Conservation (phyloP, 371 early-diverging fungal genomes). For the Syncephalastrum racemosum region DNA sequence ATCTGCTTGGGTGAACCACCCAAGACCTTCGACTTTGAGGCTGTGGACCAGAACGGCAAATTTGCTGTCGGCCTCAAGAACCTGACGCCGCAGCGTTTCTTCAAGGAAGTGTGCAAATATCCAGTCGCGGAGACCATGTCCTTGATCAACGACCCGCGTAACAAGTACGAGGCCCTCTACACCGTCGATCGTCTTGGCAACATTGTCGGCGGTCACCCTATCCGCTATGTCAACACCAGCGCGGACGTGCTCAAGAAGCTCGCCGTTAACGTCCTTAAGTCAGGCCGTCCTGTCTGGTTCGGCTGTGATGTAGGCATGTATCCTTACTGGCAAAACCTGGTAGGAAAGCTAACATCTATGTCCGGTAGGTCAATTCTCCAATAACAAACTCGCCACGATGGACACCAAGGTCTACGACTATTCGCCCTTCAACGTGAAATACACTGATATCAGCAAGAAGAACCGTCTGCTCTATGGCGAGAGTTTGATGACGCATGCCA, state of each 20-base stretch:
- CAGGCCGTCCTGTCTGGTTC: conserved; percentile 79
- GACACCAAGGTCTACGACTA: conserved; percentile 71
- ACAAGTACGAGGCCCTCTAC: conserved; percentile 58
- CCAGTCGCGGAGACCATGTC: conserved; percentile 65
- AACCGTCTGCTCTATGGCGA: conserved; percentile 76
- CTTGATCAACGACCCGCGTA: conserved; percentile 80
- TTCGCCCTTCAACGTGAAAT: conserved; percentile 65
- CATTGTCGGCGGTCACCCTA: conserved; percentile 63
- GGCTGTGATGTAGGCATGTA: conserved; percentile 81
- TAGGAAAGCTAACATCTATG: background rate
- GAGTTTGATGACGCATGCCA: conserved; percentile 81
- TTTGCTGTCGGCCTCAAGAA: conserved; percentile 45
- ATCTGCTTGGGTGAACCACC: conserved; percentile 82
- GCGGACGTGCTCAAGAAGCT: conserved; percentile 60
- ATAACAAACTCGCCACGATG: conserved; percentile 56
- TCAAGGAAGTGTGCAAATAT: conserved; percentile 63
- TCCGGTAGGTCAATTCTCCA: conserved; percentile 41
- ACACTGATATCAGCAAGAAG: conserved; percentile 62
- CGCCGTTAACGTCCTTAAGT: conserved; percentile 59
- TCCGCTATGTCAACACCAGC: conserved; percentile 71
- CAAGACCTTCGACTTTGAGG: conserved; percentile 66
- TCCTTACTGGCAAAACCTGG: background rate
- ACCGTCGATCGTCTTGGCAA: conserved; percentile 80
- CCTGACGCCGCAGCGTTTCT: conserved; percentile 68
- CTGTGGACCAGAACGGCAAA: conserved; percentile 70